Percentiles rank a stretch among this genome's conserved stretches.
These are phyloP conservation scores for Coprinopsis marcescibilis DNA, from an alignment of 768 basidiomycete species.

Conservation along the genomic window DNA sequence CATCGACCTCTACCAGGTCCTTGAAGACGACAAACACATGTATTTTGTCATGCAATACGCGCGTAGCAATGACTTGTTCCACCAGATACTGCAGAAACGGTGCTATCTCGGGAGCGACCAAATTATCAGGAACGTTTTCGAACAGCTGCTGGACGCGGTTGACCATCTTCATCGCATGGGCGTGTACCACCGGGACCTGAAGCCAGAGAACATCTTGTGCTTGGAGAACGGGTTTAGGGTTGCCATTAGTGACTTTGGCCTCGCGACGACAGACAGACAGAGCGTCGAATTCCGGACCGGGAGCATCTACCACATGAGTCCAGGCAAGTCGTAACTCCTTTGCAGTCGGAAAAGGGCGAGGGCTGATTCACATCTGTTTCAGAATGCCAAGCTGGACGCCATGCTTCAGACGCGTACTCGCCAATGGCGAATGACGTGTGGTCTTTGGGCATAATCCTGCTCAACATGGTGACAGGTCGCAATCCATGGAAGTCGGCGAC, in stretches of 20 bases:
- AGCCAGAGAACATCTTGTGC: conserved; percentile 94
- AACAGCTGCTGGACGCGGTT: conserved; percentile 91
- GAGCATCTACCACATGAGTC: conserved; percentile 98
- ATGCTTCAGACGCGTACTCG: conserved; percentile 65
- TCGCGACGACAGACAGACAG: conserved; percentile 81
- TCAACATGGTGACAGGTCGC: conserved; percentile 91
- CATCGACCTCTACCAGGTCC: conserved; percentile 82
- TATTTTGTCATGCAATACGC: conserved; percentile 95
- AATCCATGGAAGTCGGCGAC: conserved; percentile 96
- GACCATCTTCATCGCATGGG: conserved; percentile 88
- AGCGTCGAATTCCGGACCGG: conserved; percentile 91
- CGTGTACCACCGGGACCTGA: conserved; percentile 95
- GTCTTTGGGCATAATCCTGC: conserved; percentile 93
- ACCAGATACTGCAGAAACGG: conserved; percentile 74
- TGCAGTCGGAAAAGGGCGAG: not conserved
- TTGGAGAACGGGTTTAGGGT: conserved; percentile 71
- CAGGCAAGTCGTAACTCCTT: conserved; percentile 45
- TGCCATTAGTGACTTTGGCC: conserved; percentile 91
- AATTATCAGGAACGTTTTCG: conserved; percentile 85
- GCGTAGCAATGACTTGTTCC: conserved; percentile 85
- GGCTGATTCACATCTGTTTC: conserved; percentile 5
- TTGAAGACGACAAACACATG: conserved; percentile 76
- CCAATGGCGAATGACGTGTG: conserved; percentile 91
- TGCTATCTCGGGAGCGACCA: conserved; percentile 80
- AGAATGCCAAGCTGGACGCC: conserved; percentile 86